Percentiles rank a stretch among this genome's conserved stretches.
These are phyloP conservation scores for Fonsecaea multimorphosa DNA, from an alignment of 2,329 filamentous ascomycete genomes.

Conservation along the genomic window DNA sequence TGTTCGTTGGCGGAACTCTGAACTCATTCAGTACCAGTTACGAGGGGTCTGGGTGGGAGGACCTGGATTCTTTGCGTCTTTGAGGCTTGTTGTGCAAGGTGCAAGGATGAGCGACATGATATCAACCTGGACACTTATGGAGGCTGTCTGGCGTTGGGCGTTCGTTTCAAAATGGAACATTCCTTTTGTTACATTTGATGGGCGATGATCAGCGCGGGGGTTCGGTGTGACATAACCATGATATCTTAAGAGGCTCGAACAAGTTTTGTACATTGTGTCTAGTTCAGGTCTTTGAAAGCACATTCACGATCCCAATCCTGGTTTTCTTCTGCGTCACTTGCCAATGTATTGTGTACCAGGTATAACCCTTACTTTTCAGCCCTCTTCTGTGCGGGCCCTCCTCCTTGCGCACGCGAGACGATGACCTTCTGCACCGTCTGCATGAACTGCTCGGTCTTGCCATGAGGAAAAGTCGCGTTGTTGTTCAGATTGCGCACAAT, in stretches of 20 bases:
- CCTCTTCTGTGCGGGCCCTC: constrained; percentile 19
- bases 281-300: background rate
- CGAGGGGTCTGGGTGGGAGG: background rate
- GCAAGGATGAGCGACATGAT: background rate
- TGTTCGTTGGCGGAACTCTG: background rate
- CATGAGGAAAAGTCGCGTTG: constrained; percentile 35
- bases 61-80: background rate
- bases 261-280: constrained; percentile 19
- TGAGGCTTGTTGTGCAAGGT: background rate
- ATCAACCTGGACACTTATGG: background rate
- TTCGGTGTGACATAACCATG: background rate
- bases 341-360: background rate
- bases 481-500: constrained; percentile 38
- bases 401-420: constrained; percentile 6
- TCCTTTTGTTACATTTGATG: background rate
- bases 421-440: constrained; percentile 30
- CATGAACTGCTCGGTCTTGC: constrained; percentile 35
- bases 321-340: background rate
- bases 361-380: constrained; percentile 17
- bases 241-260: background rate
- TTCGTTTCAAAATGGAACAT: background rate
- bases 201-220: background rate
- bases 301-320: background rate
- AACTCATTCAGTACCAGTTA: background rate
- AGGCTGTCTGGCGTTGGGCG: background rate